Evolutionary conservation across 352 stramenopile genomes (phyloP).

Genomic region (Phytopythium cucurbitacearum): DNA sequence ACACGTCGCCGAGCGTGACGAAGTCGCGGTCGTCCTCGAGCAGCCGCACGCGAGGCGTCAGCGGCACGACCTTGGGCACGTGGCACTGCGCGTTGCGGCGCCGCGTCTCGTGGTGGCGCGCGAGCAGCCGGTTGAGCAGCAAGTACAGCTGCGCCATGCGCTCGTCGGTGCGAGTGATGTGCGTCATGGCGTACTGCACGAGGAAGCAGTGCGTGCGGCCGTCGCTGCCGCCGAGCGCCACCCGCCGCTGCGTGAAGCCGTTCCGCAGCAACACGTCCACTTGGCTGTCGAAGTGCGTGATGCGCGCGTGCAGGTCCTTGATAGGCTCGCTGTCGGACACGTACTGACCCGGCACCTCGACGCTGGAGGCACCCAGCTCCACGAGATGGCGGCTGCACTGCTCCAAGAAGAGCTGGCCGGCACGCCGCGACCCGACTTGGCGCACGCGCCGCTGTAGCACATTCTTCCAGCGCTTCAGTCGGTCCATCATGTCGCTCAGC

Average conservation of each 20-base stretch:
- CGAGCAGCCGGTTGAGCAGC: conserved; percentile 82
- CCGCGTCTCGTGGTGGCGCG: conserved; percentile 85
- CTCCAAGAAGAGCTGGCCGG: conserved; percentile 77
- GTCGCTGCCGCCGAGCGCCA: conserved; percentile 88
- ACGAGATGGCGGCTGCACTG: conserved; percentile 87
- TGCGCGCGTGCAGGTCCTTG: conserved; percentile 89
- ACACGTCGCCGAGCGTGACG: conserved; percentile 85
- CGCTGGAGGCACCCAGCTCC: conserved; percentile 81
- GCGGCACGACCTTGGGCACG: conserved; percentile 89
- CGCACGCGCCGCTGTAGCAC: conserved; percentile 83
- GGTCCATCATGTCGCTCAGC: conserved; percentile 84
- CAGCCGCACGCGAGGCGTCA: conserved; percentile 87
- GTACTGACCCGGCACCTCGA: conserved; percentile 92
- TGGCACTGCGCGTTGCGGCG: conserved; percentile 88
- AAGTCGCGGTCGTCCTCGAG: conserved; percentile 84
- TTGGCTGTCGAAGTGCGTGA: conserved; percentile 86
- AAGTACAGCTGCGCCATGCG: conserved; percentile 93
- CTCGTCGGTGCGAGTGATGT: conserved; percentile 92
- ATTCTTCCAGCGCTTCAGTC: conserved; percentile 90
- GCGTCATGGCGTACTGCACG: conserved; percentile 91
- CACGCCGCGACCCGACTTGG: conserved; percentile 60
- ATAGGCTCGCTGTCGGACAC: conserved; percentile 88
- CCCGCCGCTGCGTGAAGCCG: conserved; percentile 88
- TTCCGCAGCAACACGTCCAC: conserved; percentile 84
- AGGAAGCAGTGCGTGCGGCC: conserved; percentile 89